phyloP scores from a whole-genome alignment of 306 rosid species.

The Quillaja saponaria region DNA sequence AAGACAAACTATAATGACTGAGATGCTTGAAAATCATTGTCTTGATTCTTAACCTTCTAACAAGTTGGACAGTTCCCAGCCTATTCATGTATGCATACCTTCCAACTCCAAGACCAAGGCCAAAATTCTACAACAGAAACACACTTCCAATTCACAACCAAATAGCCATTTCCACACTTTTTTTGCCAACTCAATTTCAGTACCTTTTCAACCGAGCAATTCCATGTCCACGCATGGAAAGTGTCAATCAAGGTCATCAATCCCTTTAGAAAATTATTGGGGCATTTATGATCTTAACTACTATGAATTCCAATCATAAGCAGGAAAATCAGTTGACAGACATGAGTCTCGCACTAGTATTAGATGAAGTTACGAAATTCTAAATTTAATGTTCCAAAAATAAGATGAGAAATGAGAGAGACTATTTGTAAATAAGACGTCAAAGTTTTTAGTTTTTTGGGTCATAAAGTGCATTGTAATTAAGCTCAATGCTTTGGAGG shows the following conservation, averaged over 20 bases:
- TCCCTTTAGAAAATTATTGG: neutral
- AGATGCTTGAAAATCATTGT: neutral
- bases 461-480: no score
- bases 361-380: no score
- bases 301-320: slow-evolving; percentile 27
- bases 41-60: neutral
- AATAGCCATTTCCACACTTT: neutral
- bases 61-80: neutral
- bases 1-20: neutral
- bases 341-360: no score
- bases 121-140: neutral
- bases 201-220: neutral
- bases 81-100: neutral
- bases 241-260: neutral
- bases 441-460: no score
- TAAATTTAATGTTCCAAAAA: neutral
- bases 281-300: no score
- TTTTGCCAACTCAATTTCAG: neutral
- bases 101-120: neutral
- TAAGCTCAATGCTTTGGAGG: no score
- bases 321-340: slow-evolving; percentile 34
- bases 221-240: neutral
- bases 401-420: neutral
- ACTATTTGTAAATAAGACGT: neutral
- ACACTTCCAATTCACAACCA: slow-evolving; percentile 2